Conservation (phyloP, 345 rosid genomes). For the Lumnitzera littorea region DNA sequence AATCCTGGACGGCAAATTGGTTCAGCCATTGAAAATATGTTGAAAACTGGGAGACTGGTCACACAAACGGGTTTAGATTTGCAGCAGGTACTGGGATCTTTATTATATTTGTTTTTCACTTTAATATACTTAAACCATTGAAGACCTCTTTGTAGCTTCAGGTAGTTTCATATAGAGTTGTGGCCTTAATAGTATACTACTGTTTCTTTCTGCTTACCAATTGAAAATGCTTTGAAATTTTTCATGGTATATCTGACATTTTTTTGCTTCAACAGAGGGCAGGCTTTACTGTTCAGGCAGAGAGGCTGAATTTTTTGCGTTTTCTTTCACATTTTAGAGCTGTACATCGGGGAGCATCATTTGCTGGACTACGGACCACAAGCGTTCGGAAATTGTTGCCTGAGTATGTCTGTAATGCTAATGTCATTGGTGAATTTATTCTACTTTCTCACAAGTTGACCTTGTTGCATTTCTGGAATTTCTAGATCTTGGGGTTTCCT, state of each 20-base stretch:
- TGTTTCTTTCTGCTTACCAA: not conserved
- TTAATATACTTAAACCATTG: not conserved
- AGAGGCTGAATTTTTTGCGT: conserved; percentile 87
- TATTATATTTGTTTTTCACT: not conserved
- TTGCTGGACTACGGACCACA: conserved; percentile 96
- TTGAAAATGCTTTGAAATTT: not conserved
- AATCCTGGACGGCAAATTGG: conserved; percentile 45
- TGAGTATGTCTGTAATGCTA: conserved; percentile 43
- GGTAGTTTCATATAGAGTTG: not conserved
- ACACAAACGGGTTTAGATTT: conserved; percentile 83
- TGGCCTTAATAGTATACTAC: not conserved
- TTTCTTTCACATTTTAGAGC: conserved; percentile 90
- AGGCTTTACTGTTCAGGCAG: conserved; percentile 96
- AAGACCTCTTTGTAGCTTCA: not conserved
- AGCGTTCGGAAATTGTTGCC: conserved; percentile 95
- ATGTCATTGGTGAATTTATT: not conserved
- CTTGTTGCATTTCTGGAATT: conserved; percentile 10
- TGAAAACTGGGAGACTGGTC: conserved; percentile 67
- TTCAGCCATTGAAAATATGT: conserved; percentile 52
- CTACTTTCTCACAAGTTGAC: conserved; percentile 6
- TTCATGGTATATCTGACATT: conserved; percentile 1
- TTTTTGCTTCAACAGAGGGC: conserved; percentile 51
- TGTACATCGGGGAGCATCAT: conserved; percentile 94
- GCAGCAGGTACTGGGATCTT: conserved; percentile 55
- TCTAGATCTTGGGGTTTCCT: conserved; percentile 98